Base-by-base conservation (phyloP, 352 stramenopile genomes). In the Phytopythium vexans region DNA sequence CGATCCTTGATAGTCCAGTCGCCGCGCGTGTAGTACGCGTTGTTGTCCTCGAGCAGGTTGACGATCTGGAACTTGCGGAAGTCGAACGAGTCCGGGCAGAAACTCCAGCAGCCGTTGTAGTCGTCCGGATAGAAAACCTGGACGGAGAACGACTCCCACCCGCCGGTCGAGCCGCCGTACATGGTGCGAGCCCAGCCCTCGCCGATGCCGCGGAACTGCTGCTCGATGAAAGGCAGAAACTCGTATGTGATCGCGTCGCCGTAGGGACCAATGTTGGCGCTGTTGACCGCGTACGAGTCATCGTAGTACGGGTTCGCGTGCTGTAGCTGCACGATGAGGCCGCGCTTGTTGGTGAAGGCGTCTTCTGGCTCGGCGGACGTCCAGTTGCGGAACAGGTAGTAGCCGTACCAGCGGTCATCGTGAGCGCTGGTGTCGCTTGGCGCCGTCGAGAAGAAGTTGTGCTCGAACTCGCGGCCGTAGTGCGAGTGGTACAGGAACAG, bases 21-120 rank as follows among this genome's bases (percentile, higher is more conserved):
- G 4, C 72, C 76, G 1, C 70, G 63, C 45, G 69, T 65, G 49
- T 86, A 87, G 72, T 89, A 89, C 14, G 79, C 79, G 52, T 88
- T 89, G 15, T 62, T 54, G 62, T 89, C 77, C 2, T 74, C 60
- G 7, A 86, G 63, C 12, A 89, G 45, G 41, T 89, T 67, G 16
- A 89, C 79, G 49, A 88, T 74, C 52, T 89, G 79, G 60, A 89
- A 89, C 7, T 82, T 78, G 45, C 64, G 79, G 48, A 89, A 89
- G 54, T 89, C 79, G 49, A 88, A 89, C 37, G 79, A 77, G 46
- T 89, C 78, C 0, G 78, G 78, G 33, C 78, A 89, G 56, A 89
- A 89, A n/a, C 76, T 82, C 78, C 77, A 89, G 70, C 79, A 89
- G 51, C 79, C 79, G 49, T 88, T 89, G 74, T 88, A 89, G 31